phyloP scores from a whole-genome alignment of 805 yeast genomes.

The Brettanomyces naardenensis region DNA sequence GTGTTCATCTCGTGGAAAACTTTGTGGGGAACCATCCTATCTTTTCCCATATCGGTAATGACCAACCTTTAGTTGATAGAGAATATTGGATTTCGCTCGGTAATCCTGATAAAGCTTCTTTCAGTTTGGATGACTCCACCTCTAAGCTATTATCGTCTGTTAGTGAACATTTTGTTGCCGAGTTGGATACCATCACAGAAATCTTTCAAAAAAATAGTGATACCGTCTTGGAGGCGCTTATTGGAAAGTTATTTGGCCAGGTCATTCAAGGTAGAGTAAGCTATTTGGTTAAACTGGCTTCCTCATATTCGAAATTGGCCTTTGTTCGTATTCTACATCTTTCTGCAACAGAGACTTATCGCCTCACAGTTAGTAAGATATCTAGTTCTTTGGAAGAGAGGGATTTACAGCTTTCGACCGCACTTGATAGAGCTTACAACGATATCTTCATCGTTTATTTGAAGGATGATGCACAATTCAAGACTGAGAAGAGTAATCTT shows the following conservation, averaged over 20 bases:
- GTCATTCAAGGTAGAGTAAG: conserved; percentile 52
- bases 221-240: conserved; percentile 56
- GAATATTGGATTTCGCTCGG: conserved; percentile 51
- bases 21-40: conserved; percentile 75
- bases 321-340: conserved; percentile 70
- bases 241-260: conserved; percentile 73
- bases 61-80: conserved; percentile 18
- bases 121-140: conserved; percentile 44
- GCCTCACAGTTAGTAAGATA: conserved; percentile 50
- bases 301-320: conserved; percentile 56
- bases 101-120: conserved; percentile 46
- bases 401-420: conserved; percentile 35
- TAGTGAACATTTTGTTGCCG: conserved; percentile 54
- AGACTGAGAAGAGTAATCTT: conserved; percentile 59
- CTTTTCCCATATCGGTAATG: conserved; percentile 40
- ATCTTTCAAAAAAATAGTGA: conserved; percentile 59
- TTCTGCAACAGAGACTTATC: conserved; percentile 44
- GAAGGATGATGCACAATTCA: conserved; percentile 61
- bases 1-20: conserved; percentile 70
- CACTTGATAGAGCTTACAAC: conserved; percentile 64
- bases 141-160: conserved; percentile 47
- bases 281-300: conserved; percentile 52
- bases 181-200: conserved; percentile 62
- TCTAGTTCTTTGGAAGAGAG: conserved; percentile 48
- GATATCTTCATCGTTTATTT: conserved; percentile 68